Conservation (phyloP, 148 eudicot species). For the Selenicereus undatus region DNA sequence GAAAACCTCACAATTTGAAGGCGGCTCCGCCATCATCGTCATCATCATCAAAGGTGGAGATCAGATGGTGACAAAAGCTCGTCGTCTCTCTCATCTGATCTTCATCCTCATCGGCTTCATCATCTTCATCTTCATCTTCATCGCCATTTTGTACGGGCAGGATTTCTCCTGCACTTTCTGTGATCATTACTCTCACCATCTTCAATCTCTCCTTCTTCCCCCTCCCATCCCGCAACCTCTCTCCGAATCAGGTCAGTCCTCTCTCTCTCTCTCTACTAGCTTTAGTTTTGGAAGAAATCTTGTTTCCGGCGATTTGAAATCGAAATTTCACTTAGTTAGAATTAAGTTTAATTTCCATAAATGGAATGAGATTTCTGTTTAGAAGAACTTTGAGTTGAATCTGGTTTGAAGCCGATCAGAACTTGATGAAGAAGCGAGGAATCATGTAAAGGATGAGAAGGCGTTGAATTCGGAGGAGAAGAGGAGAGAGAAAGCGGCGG, state of each 20-base stretch:
- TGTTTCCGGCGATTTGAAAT: not conserved
- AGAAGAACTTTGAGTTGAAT: not conserved
- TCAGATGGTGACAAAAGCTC: conserved; percentile 37
- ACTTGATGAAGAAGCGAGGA: not conserved
- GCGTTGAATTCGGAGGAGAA: conserved; percentile 12
- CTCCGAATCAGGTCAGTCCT: conserved; percentile 18
- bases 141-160: conserved; percentile 53
- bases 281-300: too few relatives aligned
- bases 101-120: conserved; percentile 57
- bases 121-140: conserved; percentile 28
- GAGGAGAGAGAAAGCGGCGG: conserved; percentile 35
- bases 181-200: not conserved
- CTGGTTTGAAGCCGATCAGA: not conserved
- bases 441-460: not conserved
- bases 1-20: conserved; percentile 7
- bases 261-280: not conserved
- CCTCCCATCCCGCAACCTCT: not conserved
- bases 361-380: not conserved
- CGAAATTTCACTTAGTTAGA: too few relatives aligned
- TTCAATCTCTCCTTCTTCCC: conserved; percentile 7
- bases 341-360: not conserved
- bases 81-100: conserved; percentile 55
- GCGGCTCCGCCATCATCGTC: not conserved
- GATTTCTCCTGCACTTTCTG: conserved; percentile 60
- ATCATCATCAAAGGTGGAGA: conserved; percentile 7